Evolutionary conservation across 768 basidiomycete species (phyloP).

Genomic region (Candolleomyces eurysporus): DNA sequence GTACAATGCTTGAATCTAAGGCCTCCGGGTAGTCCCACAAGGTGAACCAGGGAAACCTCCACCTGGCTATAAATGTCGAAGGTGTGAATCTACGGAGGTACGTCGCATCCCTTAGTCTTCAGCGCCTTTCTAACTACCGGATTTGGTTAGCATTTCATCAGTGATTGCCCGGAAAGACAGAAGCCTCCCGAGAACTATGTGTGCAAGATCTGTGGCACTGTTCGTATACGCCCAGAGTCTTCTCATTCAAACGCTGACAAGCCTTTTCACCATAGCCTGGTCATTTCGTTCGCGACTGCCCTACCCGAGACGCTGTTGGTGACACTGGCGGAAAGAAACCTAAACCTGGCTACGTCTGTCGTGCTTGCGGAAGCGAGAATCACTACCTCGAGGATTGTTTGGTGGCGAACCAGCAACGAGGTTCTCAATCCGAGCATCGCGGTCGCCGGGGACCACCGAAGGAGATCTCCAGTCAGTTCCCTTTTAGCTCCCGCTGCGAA

Average conservation of each 20-base stretch:
- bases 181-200: constrained; percentile 83
- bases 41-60: constrained; percentile 59
- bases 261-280: constrained; percentile 48
- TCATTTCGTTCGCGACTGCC: constrained; percentile 89
- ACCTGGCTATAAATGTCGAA: constrained; percentile 71
- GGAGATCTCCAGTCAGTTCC: constrained; percentile 76
- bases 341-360: constrained; percentile 83
- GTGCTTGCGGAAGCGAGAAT: constrained; percentile 83
- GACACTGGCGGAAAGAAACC: constrained; percentile 85
- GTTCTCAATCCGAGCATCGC: constrained; percentile 33
- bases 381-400: constrained; percentile 91
- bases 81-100: constrained; percentile 77
- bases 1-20: not conserved
- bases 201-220: constrained; percentile 81
- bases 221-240: constrained; percentile 26
- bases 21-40: constrained; percentile 9
- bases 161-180: constrained; percentile 68
- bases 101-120: not conserved
- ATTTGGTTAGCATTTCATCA: constrained; percentile 64
- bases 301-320: constrained; percentile 70
- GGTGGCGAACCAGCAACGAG: constrained; percentile 51
- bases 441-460: constrained; percentile 57
- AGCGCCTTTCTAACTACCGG: constrained; percentile 5
- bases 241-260: not conserved
- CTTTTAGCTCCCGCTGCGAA: not conserved